Base-by-base conservation (phyloP, 2,329 filamentous ascomycete genomes). In the Seiridium cupressi region DNA sequence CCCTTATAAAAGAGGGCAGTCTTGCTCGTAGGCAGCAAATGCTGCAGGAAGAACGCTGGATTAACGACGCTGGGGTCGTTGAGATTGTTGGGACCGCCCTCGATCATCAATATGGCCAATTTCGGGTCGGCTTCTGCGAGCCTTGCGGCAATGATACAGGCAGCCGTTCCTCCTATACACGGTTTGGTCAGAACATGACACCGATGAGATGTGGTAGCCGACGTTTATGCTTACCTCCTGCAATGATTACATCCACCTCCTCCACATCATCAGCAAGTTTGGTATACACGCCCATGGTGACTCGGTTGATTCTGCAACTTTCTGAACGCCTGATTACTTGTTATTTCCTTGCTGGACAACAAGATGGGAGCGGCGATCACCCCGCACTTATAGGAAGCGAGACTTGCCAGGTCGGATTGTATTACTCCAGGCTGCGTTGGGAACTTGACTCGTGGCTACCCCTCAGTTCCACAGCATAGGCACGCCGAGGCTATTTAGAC, bases 71-170 rank as follows among this genome's bases (percentile, higher is more conserved):
- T 76, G 0, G 79, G 78, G 56, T 79, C 74, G 64, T 81, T 73
- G 61, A 79, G 78, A 65, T 81, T 85, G 68, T 85, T 81, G 18
- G 73, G 74, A 1, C 84, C 84, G 38, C 76, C 73, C 66, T 87
- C 84, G 55, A 86, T 78, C 7, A 86, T 72, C 9, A 85, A 70
- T 44, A 85, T 78, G n/a, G 77, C 78, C 2, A 84, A 70, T 32
- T 51, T 51, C 3, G 55, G 55, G 59, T 83, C 77, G 0, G 81
- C 79, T 60, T 79, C 77, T 8, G 81, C 78, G 6, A 85, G 76
- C 53, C 83, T 74, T 3, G 74, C 77, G n/a, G 82, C 81, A 40
- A 83, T 71, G 35, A 83, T 75, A 64, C 80, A 80, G 31, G 78
- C 81, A 46, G 80, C 77, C 3, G 79, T 75, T 11, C 80, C 80